Evolutionary conservation across 352 stramenopile species (phyloP).

Genomic region (Aphanomyces cochlioides): DNA sequence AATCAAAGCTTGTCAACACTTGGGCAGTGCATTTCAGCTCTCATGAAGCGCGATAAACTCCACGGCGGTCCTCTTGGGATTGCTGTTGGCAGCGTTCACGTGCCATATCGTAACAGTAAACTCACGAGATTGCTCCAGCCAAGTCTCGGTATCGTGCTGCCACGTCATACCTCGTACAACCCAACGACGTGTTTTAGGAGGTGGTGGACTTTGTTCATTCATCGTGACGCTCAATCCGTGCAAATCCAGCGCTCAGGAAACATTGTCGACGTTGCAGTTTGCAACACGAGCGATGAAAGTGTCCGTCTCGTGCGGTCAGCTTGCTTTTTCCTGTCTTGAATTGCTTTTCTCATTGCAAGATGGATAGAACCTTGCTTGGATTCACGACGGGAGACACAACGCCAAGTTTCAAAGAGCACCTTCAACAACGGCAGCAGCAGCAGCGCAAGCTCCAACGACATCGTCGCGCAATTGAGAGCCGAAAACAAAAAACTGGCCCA

Average conservation of each 20-base stretch:
- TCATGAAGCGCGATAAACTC: slow-evolving; percentile 17
- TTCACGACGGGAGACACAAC: not conserved
- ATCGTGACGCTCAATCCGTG: slow-evolving; percentile 58
- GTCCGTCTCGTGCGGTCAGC: not conserved
- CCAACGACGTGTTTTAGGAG: not conserved
- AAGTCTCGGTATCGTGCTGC: slow-evolving; percentile 23
- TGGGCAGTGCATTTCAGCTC: slow-evolving; percentile 24
- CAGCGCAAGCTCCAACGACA: not conserved
- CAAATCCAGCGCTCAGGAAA: slow-evolving; percentile 50
- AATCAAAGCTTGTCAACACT: slow-evolving; percentile 31
- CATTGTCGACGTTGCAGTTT: slow-evolving; percentile 67
- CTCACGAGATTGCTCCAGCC: slow-evolving; percentile 35
- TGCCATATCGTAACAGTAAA: slow-evolving; percentile 35
- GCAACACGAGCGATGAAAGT: slow-evolving; percentile 72
- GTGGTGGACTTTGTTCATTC: slow-evolving; percentile 35
- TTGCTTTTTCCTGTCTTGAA: not conserved
- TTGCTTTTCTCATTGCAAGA: not conserved
- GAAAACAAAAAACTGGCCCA: slow-evolving; percentile 9
- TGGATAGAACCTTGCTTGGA: slow-evolving; percentile 1
- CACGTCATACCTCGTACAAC: not conserved
- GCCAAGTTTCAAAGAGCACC: too few species aligned
- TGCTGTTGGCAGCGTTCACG: slow-evolving; percentile 7
- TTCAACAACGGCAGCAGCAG: too few species aligned
- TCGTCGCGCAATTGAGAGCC: not conserved
- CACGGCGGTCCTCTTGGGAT: not conserved